These are phyloP conservation scores for Amaranthus cruentus DNA, from an alignment of 148 eudicot genomes.

Conservation along the genomic window DNA sequence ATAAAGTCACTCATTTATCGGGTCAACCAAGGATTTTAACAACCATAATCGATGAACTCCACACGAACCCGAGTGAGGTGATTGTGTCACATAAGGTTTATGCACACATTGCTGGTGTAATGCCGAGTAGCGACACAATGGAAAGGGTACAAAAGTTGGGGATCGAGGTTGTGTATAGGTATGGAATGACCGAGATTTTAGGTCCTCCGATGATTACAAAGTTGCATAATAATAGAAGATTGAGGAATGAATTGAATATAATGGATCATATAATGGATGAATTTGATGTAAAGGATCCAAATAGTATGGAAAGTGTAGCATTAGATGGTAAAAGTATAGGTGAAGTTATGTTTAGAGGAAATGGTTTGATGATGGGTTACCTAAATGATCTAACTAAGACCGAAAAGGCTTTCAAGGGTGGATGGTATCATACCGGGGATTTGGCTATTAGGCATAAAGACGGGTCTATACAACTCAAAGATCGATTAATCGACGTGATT, in stretches of 20 bases:
- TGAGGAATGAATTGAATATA: neutral
- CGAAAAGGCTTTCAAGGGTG: constrained; percentile 5
- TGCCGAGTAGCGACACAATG: constrained; percentile 1
- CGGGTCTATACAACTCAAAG: constrained; percentile 19
- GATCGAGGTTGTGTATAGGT: constrained; percentile 18
- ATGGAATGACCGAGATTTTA: constrained; percentile 25
- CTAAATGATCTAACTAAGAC: neutral
- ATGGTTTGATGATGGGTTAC: constrained; percentile 21
- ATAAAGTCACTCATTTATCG: constrained; percentile 20
- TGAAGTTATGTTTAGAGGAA: constrained; percentile 26
- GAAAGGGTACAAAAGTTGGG: constrained; percentile 7
- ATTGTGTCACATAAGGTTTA: constrained; percentile 15
- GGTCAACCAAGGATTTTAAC: constrained; percentile 19
- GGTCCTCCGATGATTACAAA: constrained; percentile 17
- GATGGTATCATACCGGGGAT: constrained; percentile 23
- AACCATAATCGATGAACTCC: neutral
- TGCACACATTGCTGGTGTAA: constrained; percentile 19
- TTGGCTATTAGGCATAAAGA: constrained; percentile 14
- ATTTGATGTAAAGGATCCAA: constrained; percentile 22
- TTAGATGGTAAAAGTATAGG: constrained; percentile 22
- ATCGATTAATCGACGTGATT: constrained; percentile 10
- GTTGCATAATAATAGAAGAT: neutral
- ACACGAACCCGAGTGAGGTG: neutral
- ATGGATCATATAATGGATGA: constrained; percentile 17
- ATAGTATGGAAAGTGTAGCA: constrained; percentile 21